Conservation (phyloP, 768 basidiomycete genomes). For the Boletus vinaceobasis region DNA sequence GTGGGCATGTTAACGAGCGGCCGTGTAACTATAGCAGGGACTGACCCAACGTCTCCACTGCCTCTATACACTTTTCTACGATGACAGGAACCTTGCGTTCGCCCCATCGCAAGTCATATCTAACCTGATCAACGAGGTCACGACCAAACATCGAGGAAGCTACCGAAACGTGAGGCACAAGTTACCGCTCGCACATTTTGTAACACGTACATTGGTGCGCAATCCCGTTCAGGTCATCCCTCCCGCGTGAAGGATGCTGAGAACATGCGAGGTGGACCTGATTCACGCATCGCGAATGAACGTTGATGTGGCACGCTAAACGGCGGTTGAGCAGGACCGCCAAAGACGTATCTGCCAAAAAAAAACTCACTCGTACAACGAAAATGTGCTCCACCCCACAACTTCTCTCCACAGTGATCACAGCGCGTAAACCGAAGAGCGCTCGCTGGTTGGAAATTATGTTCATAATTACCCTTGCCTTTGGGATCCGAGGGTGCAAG, state of each 20-base stretch:
- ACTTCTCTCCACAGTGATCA: conserved; percentile 95
- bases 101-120: conserved; percentile 55
- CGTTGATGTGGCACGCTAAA: conserved; percentile 77
- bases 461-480: conserved; percentile 51
- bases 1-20: conserved; percentile 1
- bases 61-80: conserved; percentile 93
- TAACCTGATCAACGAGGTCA: conserved; percentile 81
- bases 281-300: conserved; percentile 83
- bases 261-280: conserved; percentile 66
- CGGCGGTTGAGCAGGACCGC: conserved; percentile 1
- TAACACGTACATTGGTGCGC: conserved; percentile 15
- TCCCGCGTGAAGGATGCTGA: conserved; percentile 39
- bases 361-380: conserved; percentile 77
- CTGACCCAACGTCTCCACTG: conserved; percentile 85
- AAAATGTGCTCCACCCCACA: conserved; percentile 97
- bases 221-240: conserved; percentile 31
- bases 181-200: conserved; percentile 9
- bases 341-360: neutral
- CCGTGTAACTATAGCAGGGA: neutral
- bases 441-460: conserved; percentile 87
- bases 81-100: conserved; percentile 76
- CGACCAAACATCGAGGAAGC: conserved; percentile 93
- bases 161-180: conserved; percentile 29
- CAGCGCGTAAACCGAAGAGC: conserved; percentile 87
- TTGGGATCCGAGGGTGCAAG: conserved; percentile 34